Evolutionary conservation across 129 eudicot species (phyloP).

Genomic region (Pseudognaphalium luteoalbum): DNA sequence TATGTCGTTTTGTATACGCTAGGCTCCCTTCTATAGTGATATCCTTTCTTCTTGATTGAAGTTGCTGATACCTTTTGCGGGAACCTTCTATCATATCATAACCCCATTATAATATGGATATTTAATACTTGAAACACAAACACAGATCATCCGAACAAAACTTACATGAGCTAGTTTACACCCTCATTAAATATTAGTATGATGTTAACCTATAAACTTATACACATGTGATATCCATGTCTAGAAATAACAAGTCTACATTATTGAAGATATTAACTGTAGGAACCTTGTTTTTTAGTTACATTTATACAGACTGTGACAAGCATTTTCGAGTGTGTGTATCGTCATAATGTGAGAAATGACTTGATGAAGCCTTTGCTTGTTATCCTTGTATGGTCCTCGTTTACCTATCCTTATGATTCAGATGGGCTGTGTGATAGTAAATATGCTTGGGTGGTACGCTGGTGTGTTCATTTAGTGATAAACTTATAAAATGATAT

Average conservation of each 20-base stretch:
- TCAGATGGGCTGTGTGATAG: neutral
- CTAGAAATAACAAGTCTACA: neutral
- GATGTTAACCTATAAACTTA: neutral
- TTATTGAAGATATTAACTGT: neutral
- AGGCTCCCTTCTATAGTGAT: neutral
- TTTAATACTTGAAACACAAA: neutral
- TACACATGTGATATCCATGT: neutral
- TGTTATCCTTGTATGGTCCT: neutral
- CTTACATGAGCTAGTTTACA: neutral
- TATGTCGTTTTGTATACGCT: neutral
- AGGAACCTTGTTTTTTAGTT: neutral
- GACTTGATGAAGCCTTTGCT: slow-evolving; percentile 6
- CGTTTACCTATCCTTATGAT: neutral
- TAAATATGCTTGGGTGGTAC: neutral
- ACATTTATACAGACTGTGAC: neutral
- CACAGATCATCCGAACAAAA: neutral
- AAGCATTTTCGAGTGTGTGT: neutral
- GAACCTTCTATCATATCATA: too few species aligned
- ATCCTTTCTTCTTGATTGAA: neutral
- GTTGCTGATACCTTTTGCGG: neutral
- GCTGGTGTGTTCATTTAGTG: neutral
- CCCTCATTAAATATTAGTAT: neutral
- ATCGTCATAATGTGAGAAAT: neutral
- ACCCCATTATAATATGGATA: neutral
- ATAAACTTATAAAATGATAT: slow-evolving; percentile 11